Conservation (phyloP, 495 filamentous ascomycete genomes). For the Baudoinia panamericana region DNA sequence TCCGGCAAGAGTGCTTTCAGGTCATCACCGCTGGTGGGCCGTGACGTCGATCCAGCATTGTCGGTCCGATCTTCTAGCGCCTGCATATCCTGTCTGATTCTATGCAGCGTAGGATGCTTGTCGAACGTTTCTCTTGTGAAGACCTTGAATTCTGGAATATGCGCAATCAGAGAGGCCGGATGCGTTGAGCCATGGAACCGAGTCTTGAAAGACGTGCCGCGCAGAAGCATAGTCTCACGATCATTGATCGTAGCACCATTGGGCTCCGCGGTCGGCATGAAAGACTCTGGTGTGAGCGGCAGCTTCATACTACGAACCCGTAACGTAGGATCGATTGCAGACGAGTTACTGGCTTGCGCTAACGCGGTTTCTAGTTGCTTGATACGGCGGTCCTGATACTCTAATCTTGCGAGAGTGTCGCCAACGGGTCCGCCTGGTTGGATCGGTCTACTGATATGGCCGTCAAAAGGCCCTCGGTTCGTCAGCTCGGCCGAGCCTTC, state of each 20-base stretch:
- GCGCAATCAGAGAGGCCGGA: slow-evolving; percentile 7
- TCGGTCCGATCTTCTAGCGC: slow-evolving; percentile 12
- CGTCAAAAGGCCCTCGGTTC: slow-evolving; percentile 4
- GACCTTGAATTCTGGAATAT: slow-evolving; percentile 16
- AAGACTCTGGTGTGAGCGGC: slow-evolving; percentile 17
- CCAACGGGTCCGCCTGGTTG: slow-evolving; percentile 2
- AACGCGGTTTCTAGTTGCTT: slow-evolving; percentile 16
- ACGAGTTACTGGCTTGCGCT: neutral
- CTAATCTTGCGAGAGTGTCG: slow-evolving; percentile 13
- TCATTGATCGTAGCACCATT: slow-evolving; percentile 1
- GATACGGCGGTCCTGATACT: slow-evolving; percentile 17
- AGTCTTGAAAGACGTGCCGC: slow-evolving; percentile 20
- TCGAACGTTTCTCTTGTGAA: slow-evolving; percentile 18
- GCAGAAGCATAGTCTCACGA: slow-evolving; percentile 13
- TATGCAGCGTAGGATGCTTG: slow-evolving; percentile 8
- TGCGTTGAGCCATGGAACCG: slow-evolving; percentile 17
- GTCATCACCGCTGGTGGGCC: neutral
- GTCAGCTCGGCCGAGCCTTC: slow-evolving; percentile 3
- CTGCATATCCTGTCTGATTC: slow-evolving; percentile 14
- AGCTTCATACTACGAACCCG: neutral
- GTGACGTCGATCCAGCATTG: slow-evolving; percentile 5
- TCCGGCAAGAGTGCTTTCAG: slow-evolving; percentile 9
- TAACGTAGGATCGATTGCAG: neutral
- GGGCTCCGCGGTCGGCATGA: neutral
- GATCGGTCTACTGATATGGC: slow-evolving; percentile 7